These are phyloP conservation scores for Davidsoniella eucalypti DNA, from an alignment of 2,329 filamentous ascomycete species.

Conservation along the genomic window DNA sequence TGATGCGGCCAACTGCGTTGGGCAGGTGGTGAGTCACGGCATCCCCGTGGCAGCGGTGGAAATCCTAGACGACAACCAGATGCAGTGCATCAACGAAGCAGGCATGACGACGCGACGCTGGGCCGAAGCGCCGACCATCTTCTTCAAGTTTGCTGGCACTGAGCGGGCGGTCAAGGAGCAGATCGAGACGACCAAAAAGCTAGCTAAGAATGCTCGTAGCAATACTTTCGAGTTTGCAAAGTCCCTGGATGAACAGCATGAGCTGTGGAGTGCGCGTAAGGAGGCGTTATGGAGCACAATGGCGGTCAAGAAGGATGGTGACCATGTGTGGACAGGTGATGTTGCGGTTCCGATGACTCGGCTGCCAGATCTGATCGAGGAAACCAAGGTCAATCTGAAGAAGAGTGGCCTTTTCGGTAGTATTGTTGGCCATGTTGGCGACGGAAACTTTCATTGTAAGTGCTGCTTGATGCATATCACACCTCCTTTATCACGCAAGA, in stretches of 20 bases:
- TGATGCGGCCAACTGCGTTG: slow-evolving; percentile 62
- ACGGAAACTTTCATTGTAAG: slow-evolving; percentile 60
- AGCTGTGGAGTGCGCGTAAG: slow-evolving; percentile 72
- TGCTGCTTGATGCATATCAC: slow-evolving; percentile 6
- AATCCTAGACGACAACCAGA: slow-evolving; percentile 83
- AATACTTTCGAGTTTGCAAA: slow-evolving; percentile 64
- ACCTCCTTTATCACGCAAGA: neutral
- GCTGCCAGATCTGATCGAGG: slow-evolving; percentile 59
- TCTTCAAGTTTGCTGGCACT: slow-evolving; percentile 72
- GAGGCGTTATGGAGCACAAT: slow-evolving; percentile 71
- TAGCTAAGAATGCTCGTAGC: slow-evolving; percentile 45
- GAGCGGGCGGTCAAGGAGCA: slow-evolving; percentile 61
- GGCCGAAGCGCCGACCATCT: slow-evolving; percentile 59
- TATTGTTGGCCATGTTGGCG: slow-evolving; percentile 57
- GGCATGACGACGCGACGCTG: slow-evolving; percentile 50
- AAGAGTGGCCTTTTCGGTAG: slow-evolving; percentile 28
- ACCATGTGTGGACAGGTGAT: slow-evolving; percentile 72
- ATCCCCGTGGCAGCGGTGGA: slow-evolving; percentile 84
- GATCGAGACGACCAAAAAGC: slow-evolving; percentile 45
- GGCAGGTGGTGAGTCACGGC: slow-evolving; percentile 61
- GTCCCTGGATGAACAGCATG: slow-evolving; percentile 50
- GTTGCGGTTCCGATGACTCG: slow-evolving; percentile 68
- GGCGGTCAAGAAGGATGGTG: slow-evolving; percentile 45
- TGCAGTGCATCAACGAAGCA: slow-evolving; percentile 50
- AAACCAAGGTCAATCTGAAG: slow-evolving; percentile 37